Conservation (phyloP, 495 filamentous ascomycete genomes). For the Oidiodendron maius region DNA sequence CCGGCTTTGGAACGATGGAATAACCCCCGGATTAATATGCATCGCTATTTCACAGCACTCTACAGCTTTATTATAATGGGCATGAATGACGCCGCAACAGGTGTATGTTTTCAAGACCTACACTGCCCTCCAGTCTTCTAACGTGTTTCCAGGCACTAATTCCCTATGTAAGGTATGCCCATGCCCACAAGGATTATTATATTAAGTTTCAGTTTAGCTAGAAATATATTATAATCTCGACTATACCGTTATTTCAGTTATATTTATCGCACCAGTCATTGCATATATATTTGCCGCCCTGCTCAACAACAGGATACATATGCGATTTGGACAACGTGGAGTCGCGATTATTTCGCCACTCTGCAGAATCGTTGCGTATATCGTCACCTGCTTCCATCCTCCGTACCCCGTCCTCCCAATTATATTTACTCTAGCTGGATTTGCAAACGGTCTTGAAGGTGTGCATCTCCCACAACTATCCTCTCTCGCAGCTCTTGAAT, state of each 20-base stretch:
- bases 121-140: neutral
- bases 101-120: slow-evolving; percentile 42
- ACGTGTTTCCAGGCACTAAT: slow-evolving; percentile 49
- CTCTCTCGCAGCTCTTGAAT: neutral
- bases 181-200: too few relatives aligned
- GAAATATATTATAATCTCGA: slow-evolving; percentile 65
- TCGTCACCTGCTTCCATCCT: slow-evolving; percentile 63
- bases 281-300: slow-evolving; percentile 78
- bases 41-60: slow-evolving; percentile 58
- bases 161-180: slow-evolving; percentile 39
- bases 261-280: slow-evolving; percentile 75
- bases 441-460: slow-evolving; percentile 59
- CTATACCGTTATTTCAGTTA: slow-evolving; percentile 71
- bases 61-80: slow-evolving; percentile 76
- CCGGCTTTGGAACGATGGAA: slow-evolving; percentile 56
- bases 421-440: slow-evolving; percentile 64
- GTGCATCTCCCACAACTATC: too few relatives aligned
- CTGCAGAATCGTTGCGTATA: slow-evolving; percentile 61
- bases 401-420: slow-evolving; percentile 71
- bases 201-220: slow-evolving; percentile 29
- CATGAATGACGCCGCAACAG: slow-evolving; percentile 74
- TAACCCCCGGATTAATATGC: slow-evolving; percentile 56
- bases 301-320: slow-evolving; percentile 53
- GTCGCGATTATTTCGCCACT: slow-evolving; percentile 60
- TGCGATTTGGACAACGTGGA: slow-evolving; percentile 63